Evolutionary conservation across 306 rosid genomes (phyloP), one percentile per base, ranked within the genome.

Genomic region (Fagus sylvatica): DNA sequence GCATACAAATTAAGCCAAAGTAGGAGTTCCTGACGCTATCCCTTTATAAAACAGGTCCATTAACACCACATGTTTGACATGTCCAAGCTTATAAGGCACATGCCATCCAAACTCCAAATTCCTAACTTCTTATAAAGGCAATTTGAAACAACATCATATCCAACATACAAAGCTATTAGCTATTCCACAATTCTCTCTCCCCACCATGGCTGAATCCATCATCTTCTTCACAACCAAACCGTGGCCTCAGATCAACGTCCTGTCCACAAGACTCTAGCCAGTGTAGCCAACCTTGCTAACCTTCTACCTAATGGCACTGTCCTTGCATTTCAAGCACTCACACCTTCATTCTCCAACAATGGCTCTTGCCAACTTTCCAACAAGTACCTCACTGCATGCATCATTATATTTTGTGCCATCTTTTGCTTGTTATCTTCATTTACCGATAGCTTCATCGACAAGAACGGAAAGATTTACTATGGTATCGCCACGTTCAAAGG

Each of bases 301-400:
- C 80, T 87, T 6, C 82, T 84, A 3, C 86, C 90, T 1, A 79
- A 88, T 19, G 84, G 88, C 49, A 81, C 86, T 1, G 81, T 84
- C 37, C 84, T 87, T 0, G 79, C 71, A 1, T 87, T 84, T 34
- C 84, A 82, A 7, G 66, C 82, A 42, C 84, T 87, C 55, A 61
- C 64, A 7, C 88, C 88, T 30, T 56, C 76, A 10, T 78, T 87
- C 80, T 82, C 89, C 76, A 82, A 82, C 91, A 87, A 69, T 12
- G 91, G 88, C 43, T 49, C 39, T 1, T 87, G 85, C 84, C 56
- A 69, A 3, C 51, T 62, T 11, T 5, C 77, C 75, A 74, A 85
- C 79, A 78, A 46, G 71, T 69, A 11, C 69, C 85, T 87, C 76
- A 73, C 86, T 0, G 22, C 78, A 2, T 10, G 41, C 39, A 3